Conservation (phyloP, 805 yeast species). For the Yamadazyma nakazawae region DNA sequence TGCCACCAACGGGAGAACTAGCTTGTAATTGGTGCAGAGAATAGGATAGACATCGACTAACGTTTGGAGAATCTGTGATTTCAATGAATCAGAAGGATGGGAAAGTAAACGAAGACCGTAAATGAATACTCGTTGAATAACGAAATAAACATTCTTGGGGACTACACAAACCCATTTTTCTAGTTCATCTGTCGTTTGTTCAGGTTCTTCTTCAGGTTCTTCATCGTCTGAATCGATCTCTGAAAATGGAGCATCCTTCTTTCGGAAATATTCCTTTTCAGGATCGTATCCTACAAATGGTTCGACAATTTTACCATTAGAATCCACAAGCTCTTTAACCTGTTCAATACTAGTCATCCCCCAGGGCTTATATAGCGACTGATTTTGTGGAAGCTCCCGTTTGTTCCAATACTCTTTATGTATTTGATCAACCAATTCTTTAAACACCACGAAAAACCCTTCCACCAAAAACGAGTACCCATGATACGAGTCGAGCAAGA, state of each 20-base stretch:
- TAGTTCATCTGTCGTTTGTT: slow-evolving; percentile 15
- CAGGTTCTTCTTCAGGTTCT: slow-evolving; percentile 25
- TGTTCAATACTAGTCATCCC: slow-evolving; percentile 49
- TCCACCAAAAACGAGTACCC: slow-evolving; percentile 72
- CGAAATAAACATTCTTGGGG: slow-evolving; percentile 55
- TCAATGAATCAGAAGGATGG: slow-evolving; percentile 59
- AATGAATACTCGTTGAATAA: slow-evolving; percentile 57
- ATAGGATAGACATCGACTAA: slow-evolving; percentile 29
- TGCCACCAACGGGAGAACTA: slow-evolving; percentile 31
- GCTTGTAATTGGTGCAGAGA: slow-evolving; percentile 27
- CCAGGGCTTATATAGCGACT: slow-evolving; percentile 50
- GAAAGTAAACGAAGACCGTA: slow-evolving; percentile 71
- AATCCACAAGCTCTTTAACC: slow-evolving; percentile 43
- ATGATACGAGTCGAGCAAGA: slow-evolving; percentile 78
- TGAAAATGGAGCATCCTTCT: slow-evolving; percentile 35
- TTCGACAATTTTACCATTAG: slow-evolving; percentile 25
- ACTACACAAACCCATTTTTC: slow-evolving; percentile 63
- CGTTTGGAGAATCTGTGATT: slow-evolving; percentile 54
- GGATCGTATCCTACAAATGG: slow-evolving; percentile 32
- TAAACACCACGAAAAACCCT: slow-evolving; percentile 71
- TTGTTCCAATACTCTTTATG: slow-evolving; percentile 11
- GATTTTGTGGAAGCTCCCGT: neutral
- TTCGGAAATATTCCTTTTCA: slow-evolving; percentile 35
- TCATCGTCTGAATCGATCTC: slow-evolving; percentile 25
- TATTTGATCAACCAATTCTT: slow-evolving; percentile 50